Evolutionary conservation across 1,284 basidiomycete genomes (phyloP), one percentile per base, ranked within the genome.

Genomic region (Boletellus sp.): DNA sequence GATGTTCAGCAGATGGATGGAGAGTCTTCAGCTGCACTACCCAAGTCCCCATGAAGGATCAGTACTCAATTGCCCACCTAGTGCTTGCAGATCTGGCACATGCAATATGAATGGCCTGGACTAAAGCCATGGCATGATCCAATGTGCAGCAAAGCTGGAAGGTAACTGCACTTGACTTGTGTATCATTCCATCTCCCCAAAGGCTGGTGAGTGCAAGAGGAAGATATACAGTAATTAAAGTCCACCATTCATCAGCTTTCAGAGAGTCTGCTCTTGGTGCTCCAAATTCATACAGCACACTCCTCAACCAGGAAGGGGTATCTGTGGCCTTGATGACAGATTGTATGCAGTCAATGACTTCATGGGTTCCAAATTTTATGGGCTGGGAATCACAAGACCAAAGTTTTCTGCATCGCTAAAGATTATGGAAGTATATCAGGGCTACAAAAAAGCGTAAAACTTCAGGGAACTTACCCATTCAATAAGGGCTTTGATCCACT

Each of bases 41-140:
- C 29, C 29, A 32, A 16, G 4, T 2, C 16, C 14, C 14, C 7
- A 36, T 25, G 8, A 7, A 23, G 5, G 8, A 1, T 4, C 9
- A 9, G 13, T 36, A 36, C 20, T 16, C 33, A 9, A 17, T 14
- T 8, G n/a, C 36, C 5, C 8, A 5, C 22, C 9, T 4, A 3
- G 13, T 27, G 0, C 0, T 4, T 7, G 16, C 22, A 25, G 6
- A 17, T 14, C 16, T 9, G 3, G 16, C 8, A 10, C 22, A 36
- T 2, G 21, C 14, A 25, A 36, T 25, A 16, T 23, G 14, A 8
- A 36, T 22, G 5, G 36, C 36, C 10, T 14, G 21, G 21, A 49
- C 47, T n/a, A 49, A 37, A 4, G 33, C 42, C 48, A 51, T 50
- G 2, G 39, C 41, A 7, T 51, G 39, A n/a, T 50, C 39, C 4